Evolutionary conservation across 176 grass and related monocot species (phyloP).

Genomic region (Tuctoria greenei): DNA sequence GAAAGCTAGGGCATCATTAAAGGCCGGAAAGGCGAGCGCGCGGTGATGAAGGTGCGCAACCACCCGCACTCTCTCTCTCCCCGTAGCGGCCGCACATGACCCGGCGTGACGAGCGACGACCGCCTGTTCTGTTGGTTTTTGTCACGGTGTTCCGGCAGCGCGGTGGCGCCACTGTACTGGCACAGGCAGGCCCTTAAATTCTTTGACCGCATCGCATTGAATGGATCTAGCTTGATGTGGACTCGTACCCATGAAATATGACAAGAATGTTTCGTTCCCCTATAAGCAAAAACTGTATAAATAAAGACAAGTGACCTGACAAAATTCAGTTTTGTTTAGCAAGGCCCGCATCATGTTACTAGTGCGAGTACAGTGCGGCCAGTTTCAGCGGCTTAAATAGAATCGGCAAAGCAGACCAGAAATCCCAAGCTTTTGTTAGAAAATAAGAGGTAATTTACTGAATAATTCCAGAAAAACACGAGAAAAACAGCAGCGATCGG

Average conservation of each 20-base stretch:
- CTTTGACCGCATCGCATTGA: slow-evolving; percentile 26
- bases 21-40: slow-evolving; percentile 22
- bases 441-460: too few relatives aligned
- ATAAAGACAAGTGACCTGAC: too few relatives aligned
- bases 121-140: background rate
- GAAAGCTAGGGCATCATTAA: slow-evolving; percentile 40
- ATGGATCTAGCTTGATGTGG: background rate
- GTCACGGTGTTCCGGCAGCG: slow-evolving; percentile 9
- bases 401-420: slow-evolving; percentile 8
- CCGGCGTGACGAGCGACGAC: too few relatives aligned
- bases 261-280: too few relatives aligned
- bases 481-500: too few relatives aligned
- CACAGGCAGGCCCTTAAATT: background rate
- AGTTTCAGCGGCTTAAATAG: background rate
- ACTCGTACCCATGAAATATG: too few relatives aligned
- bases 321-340: too few relatives aligned
- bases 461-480: too few relatives aligned
- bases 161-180: background rate
- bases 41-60: slow-evolving; percentile 36
- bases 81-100: too few relatives aligned
- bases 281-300: too few relatives aligned
- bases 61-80: slow-evolving; percentile 17
- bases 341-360: too few relatives aligned
- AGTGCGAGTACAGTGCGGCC: too few relatives aligned
- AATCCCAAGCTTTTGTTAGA: slow-evolving; percentile 42